Evolutionary conservation across 2,329 filamentous ascomycete species (phyloP), one percentile per base, ranked within the genome.

Genomic region (Aspergillus sp.): DNA sequence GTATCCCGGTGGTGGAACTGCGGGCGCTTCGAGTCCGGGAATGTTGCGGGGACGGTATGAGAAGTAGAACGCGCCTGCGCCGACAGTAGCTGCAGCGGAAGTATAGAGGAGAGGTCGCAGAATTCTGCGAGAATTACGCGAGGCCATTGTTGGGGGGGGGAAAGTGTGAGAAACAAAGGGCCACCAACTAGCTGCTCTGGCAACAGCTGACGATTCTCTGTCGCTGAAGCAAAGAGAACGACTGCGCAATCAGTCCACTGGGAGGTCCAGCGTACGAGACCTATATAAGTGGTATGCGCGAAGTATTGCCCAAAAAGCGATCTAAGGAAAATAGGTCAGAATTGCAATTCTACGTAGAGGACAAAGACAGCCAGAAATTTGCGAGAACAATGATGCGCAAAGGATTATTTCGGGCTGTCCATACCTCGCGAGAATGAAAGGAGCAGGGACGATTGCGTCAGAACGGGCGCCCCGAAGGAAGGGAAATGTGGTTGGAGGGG

Each of bases 31-130:
- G 46, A 81, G 80, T 57, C 86, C 86, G 23, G 86, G 86, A 35
- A 88, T 85, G 66, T 87, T 83, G 66, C 84, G 83, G 25, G 86
- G 86, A 49, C 85, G 82, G 69, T 87, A 86, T 64, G 83, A 79
- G 61, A 84, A 76, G 74, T 88, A 88, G 58, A 88, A 79, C 45
- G 81, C 78, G 56, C 81, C 81, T 53, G 81, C 82, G 64, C 82
- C 82, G 52, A 80, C 78, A 37, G 78, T 77, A 57, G 80, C 78
- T 21, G 82, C 84, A 52, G 79, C 82, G 41, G 83, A 78, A 52
- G 82, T 82, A 73, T 87, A 87, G 31, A 86, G 80, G 60, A 87
- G 72, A 49, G 82, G 82, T 70, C 80, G 82, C 64, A 87, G 67
- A 60, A 87, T 68, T 61, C 82, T 82, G 60, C 76, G 76, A 45